Percentiles rank a stretch among this genome's conserved stretches.
These are phyloP conservation scores for Solanum microdontum DNA, from an alignment of 257 asterid genomes.

Conservation along the genomic window DNA sequence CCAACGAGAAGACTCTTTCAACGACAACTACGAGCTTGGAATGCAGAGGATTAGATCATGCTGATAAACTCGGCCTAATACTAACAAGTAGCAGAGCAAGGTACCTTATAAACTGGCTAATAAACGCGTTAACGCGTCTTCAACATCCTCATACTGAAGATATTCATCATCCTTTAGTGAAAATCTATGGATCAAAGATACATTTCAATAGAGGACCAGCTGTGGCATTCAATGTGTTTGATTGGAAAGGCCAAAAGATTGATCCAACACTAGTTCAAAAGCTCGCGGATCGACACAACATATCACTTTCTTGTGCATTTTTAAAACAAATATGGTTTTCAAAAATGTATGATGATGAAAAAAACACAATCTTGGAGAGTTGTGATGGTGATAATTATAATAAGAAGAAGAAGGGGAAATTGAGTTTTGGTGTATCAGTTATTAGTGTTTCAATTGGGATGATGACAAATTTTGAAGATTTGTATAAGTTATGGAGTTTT, in stretches of 20 bases:
- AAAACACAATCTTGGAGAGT: slow-evolving; percentile 15
- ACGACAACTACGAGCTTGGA: slow-evolving; percentile 5
- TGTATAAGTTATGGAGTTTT: slow-evolving; percentile 65
- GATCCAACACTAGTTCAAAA: slow-evolving; percentile 66
- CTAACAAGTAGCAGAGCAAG: slow-evolving; percentile 48
- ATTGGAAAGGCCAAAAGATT: slow-evolving; percentile 72
- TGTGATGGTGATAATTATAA: neutral
- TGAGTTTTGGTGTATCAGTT: slow-evolving; percentile 26
- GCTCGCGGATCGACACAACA: slow-evolving; percentile 60
- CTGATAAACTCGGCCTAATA: slow-evolving; percentile 54
- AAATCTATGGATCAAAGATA: slow-evolving; percentile 57
- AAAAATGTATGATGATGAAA: slow-evolving; percentile 21
- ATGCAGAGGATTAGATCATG: slow-evolving; percentile 58
- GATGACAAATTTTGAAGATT: slow-evolving; percentile 56
- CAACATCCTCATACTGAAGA: slow-evolving; percentile 54
- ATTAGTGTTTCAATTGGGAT: slow-evolving; percentile 43
- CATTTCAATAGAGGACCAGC: slow-evolving; percentile 51
- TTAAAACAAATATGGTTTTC: slow-evolving; percentile 44
- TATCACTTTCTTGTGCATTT: slow-evolving; percentile 43
- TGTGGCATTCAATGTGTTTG: slow-evolving; percentile 60
- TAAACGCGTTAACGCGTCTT: slow-evolving; percentile 50
- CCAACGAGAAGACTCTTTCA: neutral
- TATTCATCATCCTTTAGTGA: slow-evolving; percentile 33
- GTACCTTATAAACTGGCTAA: slow-evolving; percentile 51
- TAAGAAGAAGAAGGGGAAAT: slow-evolving; percentile 5